Evolutionary conservation across 140 eudicot genomes (phyloP).

Genomic region (Cichorium intybus): DNA sequence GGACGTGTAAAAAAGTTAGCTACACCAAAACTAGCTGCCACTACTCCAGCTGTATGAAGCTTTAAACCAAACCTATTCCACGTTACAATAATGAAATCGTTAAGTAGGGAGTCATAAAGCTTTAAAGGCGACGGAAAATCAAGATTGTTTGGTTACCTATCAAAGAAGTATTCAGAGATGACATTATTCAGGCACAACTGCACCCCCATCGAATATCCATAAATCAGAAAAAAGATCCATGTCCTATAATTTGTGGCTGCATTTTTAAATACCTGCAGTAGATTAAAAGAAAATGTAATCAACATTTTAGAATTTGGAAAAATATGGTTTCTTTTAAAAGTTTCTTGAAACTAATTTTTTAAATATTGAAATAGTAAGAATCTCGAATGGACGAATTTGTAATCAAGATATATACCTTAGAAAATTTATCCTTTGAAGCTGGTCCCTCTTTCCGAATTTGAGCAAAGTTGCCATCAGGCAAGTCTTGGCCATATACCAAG

Average conservation of each 20-base stretch:
- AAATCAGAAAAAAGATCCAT: conserved; percentile 54
- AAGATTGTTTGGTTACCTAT: conserved; percentile 30
- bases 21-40: conserved; percentile 58
- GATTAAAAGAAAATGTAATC: not conserved
- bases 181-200: conserved; percentile 53
- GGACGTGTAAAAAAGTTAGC: conserved; percentile 55
- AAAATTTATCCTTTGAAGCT: conserved; percentile 38
- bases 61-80: conserved; percentile 42
- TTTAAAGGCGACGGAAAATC: not conserved
- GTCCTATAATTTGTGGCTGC: conserved; percentile 58
- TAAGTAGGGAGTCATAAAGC: not conserved
- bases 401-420: conserved; percentile 23
- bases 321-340: not conserved
- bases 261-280: conserved; percentile 42
- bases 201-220: conserved; percentile 63
- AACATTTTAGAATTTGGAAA: not conserved
- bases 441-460: conserved; percentile 43
- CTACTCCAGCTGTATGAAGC: conserved; percentile 52
- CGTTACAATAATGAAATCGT: not conserved
- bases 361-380: too few species aligned
- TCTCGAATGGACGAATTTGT: too few species aligned
- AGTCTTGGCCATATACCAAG: conserved; percentile 45
- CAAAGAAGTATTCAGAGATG: conserved; percentile 59
- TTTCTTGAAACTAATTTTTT: not conserved
- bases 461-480: conserved; percentile 59